Evolutionary conservation across 768 basidiomycete species (phyloP).

Genomic region (Boletus vinaceobasis): DNA sequence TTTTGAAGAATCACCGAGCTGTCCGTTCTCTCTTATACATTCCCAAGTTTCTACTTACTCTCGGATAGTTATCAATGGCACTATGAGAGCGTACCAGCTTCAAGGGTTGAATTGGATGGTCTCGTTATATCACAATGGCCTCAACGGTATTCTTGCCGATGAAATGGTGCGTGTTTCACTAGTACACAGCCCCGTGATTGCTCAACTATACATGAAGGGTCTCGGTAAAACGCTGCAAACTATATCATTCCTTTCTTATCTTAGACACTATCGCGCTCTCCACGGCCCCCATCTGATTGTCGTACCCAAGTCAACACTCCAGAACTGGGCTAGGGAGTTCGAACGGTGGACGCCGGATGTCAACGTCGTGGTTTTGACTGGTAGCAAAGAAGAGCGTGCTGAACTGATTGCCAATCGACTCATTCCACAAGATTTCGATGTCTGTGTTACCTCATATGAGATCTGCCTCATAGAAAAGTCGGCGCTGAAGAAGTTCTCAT

Average conservation of each 20-base stretch:
- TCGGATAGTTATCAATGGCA: slow-evolving; percentile 73
- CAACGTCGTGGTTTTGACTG: slow-evolving; percentile 76
- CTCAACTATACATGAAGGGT: slow-evolving; percentile 51
- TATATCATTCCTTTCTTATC: slow-evolving; percentile 93
- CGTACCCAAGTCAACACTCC: slow-evolving; percentile 97
- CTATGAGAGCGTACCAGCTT: slow-evolving; percentile 91
- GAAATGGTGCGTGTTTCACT: slow-evolving; percentile 66
- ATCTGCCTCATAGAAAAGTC: slow-evolving; percentile 94
- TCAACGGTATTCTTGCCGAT: slow-evolving; percentile 96
- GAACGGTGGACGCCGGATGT: slow-evolving; percentile 88
- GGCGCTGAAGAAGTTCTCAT: slow-evolving; percentile 90
- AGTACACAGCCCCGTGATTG: not conserved
- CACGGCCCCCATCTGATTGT: slow-evolving; percentile 90
- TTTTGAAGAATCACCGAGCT: slow-evolving; percentile 91
- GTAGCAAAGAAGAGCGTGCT: slow-evolving; percentile 85
- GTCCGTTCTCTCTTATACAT: slow-evolving; percentile 39
- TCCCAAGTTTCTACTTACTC: slow-evolving; percentile 1
- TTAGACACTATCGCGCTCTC: slow-evolving; percentile 76
- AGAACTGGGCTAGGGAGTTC: slow-evolving; percentile 97
- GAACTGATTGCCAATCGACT: slow-evolving; percentile 76
- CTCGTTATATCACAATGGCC: slow-evolving; percentile 89
- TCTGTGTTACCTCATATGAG: slow-evolving; percentile 95
- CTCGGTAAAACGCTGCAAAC: slow-evolving; percentile 98
- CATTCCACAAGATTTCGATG: slow-evolving; percentile 85
- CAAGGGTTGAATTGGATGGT: slow-evolving; percentile 99